Evolutionary conservation across 768 basidiomycete genomes (phyloP), one percentile per base, ranked within the genome.

Genomic region (Termitomyces eurrhizus): DNA sequence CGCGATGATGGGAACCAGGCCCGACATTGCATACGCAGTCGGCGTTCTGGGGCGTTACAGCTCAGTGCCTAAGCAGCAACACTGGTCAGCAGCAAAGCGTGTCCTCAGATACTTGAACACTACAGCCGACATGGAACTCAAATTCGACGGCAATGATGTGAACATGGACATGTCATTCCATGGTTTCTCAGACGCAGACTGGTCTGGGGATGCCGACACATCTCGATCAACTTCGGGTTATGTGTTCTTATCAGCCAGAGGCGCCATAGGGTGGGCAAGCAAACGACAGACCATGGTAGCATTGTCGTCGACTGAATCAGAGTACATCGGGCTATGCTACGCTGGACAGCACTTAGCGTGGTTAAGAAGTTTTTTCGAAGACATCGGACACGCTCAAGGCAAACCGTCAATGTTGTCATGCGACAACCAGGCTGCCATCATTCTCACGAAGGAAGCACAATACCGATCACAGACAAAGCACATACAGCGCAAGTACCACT

Each of bases 21-120:
- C 21, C 21, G 1, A 21, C 1, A 16, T 42, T 16, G 41, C 41
- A 14, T 42, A 42, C 16, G 14, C 41, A 42, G 41, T 42, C 14
- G 7, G 41, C 14, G 16, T 18, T 0, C 14, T 42, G 2, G 14
- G 41, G 14, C 41, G 16, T 18, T 42, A 21, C 21, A 21, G 21
- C 1, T 21, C 21, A 21, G 21, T 1, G 1, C 21, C 21, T 1
- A 1, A 21, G 1, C 21, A 21, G 1, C 21, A 21, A 1, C 21
- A 21, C 21, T 21, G 21, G 21, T 21, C 21, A 21, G 21, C 21
- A 1, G 21, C 21, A 21, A 21, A 21, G 1, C 1, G 21, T 1
- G 21, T 21, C 1, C 21, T 21, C 21, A 21, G 21, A 21, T 21
- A 21, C 21, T 1, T 21, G 1, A 21, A 21, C 21, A 21, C 21